A percentile compares a stretch with the other conserved stretches of the same genome.
phyloP scores from a whole-genome alignment of 148 eudicot genomes.

The Agrostemma githago region DNA sequence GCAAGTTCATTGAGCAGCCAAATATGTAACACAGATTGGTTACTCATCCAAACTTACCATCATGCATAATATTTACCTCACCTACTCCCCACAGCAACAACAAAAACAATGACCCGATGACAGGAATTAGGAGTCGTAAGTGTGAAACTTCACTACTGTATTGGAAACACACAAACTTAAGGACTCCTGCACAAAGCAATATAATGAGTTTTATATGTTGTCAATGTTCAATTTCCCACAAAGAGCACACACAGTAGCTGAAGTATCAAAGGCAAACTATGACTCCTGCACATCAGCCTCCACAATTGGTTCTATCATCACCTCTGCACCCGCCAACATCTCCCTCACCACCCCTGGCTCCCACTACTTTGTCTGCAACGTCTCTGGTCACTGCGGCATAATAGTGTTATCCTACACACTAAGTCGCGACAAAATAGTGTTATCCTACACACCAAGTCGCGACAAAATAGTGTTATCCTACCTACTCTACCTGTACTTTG shows the following conservation, averaged over 20 bases:
- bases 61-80: neutral
- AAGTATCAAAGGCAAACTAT: conserved; percentile 39
- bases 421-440: too few species aligned
- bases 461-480: too few species aligned
- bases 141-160: neutral
- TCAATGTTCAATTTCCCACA: conserved; percentile 53
- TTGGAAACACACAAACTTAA: too few species aligned
- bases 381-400: conserved; percentile 33
- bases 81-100: neutral
- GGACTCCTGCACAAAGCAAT: too few species aligned
- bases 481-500: too few species aligned
- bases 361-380: conserved; percentile 51
- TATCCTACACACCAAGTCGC: too few species aligned
- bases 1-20: neutral
- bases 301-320: conserved; percentile 23
- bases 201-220: too few species aligned
- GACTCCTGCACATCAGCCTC: conserved; percentile 31
- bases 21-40: neutral
- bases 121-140: neutral
- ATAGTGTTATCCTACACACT: too few species aligned
- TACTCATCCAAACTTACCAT: neutral
- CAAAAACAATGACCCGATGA: neutral
- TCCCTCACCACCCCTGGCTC: conserved; percentile 38
- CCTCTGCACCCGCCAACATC: conserved; percentile 38
- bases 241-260: conserved; percentile 50